Evolutionary conservation across 1,139 yeast genomes (phyloP).

Genomic region (Arxiozyma slooffiae): DNA sequence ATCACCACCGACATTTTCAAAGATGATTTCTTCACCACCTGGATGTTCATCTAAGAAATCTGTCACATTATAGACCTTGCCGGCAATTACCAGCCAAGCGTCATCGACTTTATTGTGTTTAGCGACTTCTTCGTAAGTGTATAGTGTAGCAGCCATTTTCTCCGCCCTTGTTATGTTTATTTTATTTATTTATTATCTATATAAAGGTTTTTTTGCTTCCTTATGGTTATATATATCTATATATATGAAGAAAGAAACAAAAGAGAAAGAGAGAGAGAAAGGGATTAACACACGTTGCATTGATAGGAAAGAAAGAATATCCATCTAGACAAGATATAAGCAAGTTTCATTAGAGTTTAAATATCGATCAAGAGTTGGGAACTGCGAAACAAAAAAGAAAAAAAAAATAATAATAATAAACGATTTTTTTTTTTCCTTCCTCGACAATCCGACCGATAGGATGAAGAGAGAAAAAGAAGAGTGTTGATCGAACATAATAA

Average conservation of each 20-base stretch:
- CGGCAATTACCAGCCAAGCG: constrained; percentile 84
- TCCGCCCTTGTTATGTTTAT: constrained; percentile 10
- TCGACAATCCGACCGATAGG: background rate
- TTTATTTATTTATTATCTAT: no score
- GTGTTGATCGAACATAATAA: no score
- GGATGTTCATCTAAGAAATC: constrained; percentile 75
- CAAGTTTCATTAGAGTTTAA: background rate
- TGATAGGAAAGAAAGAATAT: background rate
- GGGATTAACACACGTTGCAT: no score
- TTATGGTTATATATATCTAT: no score
- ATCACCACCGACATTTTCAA: constrained; percentile 35
- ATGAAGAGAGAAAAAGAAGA: background rate
- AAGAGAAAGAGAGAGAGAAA: no score
- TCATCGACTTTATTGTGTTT: constrained; percentile 59
- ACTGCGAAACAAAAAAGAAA: no score
- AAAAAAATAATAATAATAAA: no score
- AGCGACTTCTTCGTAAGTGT: constrained; percentile 46
- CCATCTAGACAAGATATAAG: background rate
- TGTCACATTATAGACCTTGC: constrained; percentile 76
- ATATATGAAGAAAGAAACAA: no score
- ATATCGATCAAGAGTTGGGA: background rate
- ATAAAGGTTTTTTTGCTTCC: no score
- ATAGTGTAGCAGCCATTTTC: constrained; percentile 36
- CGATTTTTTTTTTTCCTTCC: background rate
- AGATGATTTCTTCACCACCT: constrained; percentile 70